Percentiles rank a stretch among this genome's conserved stretches.
These are phyloP conservation scores for Jamesozyma rosinii DNA, from an alignment of 805 yeast species.

Conservation along the genomic window DNA sequence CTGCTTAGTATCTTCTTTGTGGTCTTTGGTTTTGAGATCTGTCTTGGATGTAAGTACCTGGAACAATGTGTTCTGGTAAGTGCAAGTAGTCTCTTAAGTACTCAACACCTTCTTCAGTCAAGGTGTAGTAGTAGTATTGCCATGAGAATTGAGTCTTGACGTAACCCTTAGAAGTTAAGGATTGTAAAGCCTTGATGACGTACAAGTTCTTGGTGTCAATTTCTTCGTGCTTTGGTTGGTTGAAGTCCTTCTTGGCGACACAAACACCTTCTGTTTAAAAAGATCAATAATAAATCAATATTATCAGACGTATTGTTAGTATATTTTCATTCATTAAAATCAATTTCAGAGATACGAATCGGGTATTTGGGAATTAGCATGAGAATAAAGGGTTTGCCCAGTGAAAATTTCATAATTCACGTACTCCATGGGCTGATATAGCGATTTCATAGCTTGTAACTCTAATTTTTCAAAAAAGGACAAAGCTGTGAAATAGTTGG, in stretches of 20 bases:
- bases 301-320: constrained; percentile 21
- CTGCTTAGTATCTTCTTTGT: constrained; percentile 39
- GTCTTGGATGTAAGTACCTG: constrained; percentile 93
- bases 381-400: too few relatives aligned
- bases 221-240: constrained; percentile 96
- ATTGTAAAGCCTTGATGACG: constrained; percentile 98
- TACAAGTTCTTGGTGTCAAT: constrained; percentile 96
- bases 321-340: constrained; percentile 3
- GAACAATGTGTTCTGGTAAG: constrained; percentile 97
- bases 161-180: constrained; percentile 96
- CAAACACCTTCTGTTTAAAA: constrained; percentile 83
- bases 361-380: too few relatives aligned
- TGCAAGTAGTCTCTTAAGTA: constrained; percentile 96
- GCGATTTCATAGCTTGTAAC: too few relatives aligned
- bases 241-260: constrained; percentile 98
- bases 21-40: constrained; percentile 71
- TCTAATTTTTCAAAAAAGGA: too few relatives aligned
- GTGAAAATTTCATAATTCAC: too few relatives aligned
- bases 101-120: constrained; percentile 98
- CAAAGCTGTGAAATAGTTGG: too few relatives aligned
- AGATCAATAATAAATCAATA: constrained; percentile 3
- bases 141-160: constrained; percentile 99
- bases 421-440: too few relatives aligned
- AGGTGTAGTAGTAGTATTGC: constrained; percentile 99
- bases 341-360: too few relatives aligned